phyloP scores from a whole-genome alignment of 768 basidiomycete genomes.

The Leccinellum luteum region DNA sequence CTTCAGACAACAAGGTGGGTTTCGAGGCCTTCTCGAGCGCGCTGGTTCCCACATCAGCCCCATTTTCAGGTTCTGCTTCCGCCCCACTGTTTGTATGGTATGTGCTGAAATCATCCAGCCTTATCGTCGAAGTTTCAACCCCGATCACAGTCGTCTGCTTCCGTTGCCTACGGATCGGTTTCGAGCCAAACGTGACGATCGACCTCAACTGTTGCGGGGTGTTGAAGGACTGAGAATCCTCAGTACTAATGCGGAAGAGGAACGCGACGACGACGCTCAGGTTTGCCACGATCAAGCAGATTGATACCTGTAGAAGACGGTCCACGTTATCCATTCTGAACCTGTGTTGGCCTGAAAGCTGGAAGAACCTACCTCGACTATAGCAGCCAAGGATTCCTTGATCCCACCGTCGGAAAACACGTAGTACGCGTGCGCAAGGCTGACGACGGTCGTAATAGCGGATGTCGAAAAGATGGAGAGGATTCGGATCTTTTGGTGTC shows the following conservation, averaged over 20 bases:
- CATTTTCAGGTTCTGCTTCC: not conserved
- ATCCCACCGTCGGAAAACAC: slow-evolving; percentile 1
- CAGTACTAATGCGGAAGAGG: slow-evolving; percentile 6
- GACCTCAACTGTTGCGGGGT: not conserved
- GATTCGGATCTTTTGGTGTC: slow-evolving; percentile 1
- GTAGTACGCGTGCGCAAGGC: not conserved
- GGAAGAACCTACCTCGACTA: not conserved
- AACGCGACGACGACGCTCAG: slow-evolving; percentile 2
- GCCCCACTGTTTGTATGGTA: not conserved
- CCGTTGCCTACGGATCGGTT: not conserved
- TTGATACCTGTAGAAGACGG: not conserved
- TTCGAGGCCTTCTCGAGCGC: not conserved
- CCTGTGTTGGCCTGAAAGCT: not conserved
- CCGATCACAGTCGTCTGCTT: not conserved
- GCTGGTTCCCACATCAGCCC: not conserved
- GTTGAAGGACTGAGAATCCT: not conserved
- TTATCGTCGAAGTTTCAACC: not conserved
- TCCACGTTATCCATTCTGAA: not conserved
- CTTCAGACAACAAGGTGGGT: not conserved
- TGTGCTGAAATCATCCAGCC: not conserved
- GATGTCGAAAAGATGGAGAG: slow-evolving; percentile 6
- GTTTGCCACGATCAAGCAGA: slow-evolving; percentile 1
- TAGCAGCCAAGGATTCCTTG: not conserved
- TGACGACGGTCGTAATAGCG: slow-evolving; percentile 2
- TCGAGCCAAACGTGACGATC: not conserved